phyloP scores from a whole-genome alignment of 2,329 filamentous ascomycete species.

The Lasiodiplodia theobromae region DNA sequence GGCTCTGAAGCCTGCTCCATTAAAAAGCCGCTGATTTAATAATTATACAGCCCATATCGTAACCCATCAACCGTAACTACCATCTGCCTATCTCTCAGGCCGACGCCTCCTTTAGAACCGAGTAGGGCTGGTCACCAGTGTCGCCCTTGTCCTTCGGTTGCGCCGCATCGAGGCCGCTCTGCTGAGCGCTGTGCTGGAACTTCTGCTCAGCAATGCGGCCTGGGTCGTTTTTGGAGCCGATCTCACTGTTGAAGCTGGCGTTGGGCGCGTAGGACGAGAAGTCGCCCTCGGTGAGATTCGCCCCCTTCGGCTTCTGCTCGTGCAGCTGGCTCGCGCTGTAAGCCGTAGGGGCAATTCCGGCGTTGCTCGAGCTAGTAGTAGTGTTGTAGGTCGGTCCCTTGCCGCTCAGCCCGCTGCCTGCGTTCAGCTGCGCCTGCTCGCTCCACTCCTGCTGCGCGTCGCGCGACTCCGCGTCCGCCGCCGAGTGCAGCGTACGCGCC shows the following conservation, averaged over 20 bases:
- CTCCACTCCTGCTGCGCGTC: conserved; percentile 50
- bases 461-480: conserved; percentile 55
- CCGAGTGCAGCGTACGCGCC: conserved; percentile 59
- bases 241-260: conserved; percentile 59
- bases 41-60: conserved; percentile 14
- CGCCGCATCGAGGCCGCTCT: conserved; percentile 39
- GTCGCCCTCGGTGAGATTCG: conserved; percentile 58
- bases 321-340: conserved; percentile 42
- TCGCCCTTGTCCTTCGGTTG: conserved; percentile 30
- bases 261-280: conserved; percentile 54
- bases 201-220: conserved; percentile 55
- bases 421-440: conserved; percentile 50
- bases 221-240: conserved; percentile 64
- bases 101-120: conserved; percentile 32
- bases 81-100: conserved; percentile 23
- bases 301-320: conserved; percentile 57
- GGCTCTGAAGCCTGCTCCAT: background rate
- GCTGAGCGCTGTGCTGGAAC: conserved; percentile 44
- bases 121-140: conserved; percentile 30
- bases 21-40: background rate
- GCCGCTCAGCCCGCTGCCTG: conserved; percentile 46
- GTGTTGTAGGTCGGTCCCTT: conserved; percentile 45
- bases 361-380: conserved; percentile 34
- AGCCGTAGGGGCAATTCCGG: conserved; percentile 48
- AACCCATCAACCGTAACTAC: background rate